Evolutionary conservation across 768 basidiomycete species (phyloP).

Genomic region (Lactifluus rugatus): DNA sequence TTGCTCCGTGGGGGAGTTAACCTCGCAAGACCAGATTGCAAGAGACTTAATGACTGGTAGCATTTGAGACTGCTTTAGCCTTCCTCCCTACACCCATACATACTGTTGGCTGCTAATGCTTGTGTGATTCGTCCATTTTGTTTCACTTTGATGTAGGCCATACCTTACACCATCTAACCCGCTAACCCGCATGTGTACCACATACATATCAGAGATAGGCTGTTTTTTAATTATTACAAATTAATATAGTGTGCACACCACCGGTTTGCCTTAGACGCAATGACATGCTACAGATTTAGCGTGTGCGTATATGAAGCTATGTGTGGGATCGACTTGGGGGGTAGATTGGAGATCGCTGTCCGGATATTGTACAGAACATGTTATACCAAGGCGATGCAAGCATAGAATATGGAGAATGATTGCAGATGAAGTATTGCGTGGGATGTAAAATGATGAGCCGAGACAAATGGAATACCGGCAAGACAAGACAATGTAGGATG

Average conservation of each 20-base stretch:
- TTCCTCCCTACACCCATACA: not conserved
- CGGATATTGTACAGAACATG: constrained; percentile 12
- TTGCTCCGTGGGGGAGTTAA: constrained; percentile 83
- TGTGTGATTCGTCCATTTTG: not conserved
- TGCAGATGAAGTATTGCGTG: constrained; percentile 9
- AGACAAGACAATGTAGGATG: constrained; percentile 1
- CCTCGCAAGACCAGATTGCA: constrained; percentile 58
- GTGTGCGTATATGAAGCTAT: constrained; percentile 3
- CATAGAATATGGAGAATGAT: constrained; percentile 13
- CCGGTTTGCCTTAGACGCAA: not conserved
- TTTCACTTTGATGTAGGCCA: not conserved
- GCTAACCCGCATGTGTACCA: not conserved
- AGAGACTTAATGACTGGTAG: constrained; percentile 66
- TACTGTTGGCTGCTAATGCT: not conserved
- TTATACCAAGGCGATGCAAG: constrained; percentile 11
- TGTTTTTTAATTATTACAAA: constrained; percentile 7
- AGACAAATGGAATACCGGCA: not conserved
- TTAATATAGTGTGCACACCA: constrained; percentile 3
- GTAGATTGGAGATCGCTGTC: constrained; percentile 4
- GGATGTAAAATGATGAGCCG: constrained; percentile 5
- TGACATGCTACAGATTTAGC: not conserved
- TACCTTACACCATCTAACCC: not conserved
- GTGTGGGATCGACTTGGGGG: not conserved
- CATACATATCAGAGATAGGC: not conserved
- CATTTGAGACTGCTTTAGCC: not conserved